Evolutionary conservation across 2,329 filamentous ascomycete genomes (phyloP), one percentile per base, ranked within the genome.

Genomic region (Ophiosphaerella korrae): DNA sequence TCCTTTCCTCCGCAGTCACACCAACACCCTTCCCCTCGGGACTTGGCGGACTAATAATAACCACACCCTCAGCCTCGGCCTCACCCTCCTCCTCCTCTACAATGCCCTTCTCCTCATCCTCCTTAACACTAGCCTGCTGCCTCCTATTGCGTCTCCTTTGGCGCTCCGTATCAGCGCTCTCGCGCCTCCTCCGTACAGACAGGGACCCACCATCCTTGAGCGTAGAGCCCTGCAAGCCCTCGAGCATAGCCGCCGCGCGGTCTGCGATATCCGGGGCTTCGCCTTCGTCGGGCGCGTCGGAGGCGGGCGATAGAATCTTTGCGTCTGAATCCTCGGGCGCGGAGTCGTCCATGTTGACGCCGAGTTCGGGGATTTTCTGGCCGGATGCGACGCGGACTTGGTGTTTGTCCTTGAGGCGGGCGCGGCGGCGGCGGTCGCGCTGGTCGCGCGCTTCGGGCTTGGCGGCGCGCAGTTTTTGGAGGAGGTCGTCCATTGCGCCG

Each of bases 391-490:
- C 84, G 54, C 93, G 89, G 29, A 94, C 89, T 75, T 96, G 90
- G 69, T 97, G 91, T 24, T 87, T 83, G 68, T 96, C 92, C 82
- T 96, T 95, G 63, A 97, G 83, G 47, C 93, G 83, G 34, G 92
- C 92, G 60, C 93, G 85, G 51, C 93, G 85, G 57, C 94, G 86
- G 63, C 92, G 86, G 73, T 97, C 94, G 67, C 93, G 85, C 73
- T 95, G 89, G 72, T 97, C 92, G 72, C 90, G 83, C 24, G 90
- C 85, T 76, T 96, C 90, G 26, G 94, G 93, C 48, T 92, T 93
- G 1, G 94, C 94, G 48, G 92, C 92, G 50, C 94, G 88, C 48
- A 99, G 80, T 76, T 97, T 97, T 84, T 97, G 91, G 42, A 99
- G 84, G 21, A 99, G 79, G 35, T 89, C 90, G 76, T 99, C 94